Conservation (phyloP, 1,284 basidiomycete species). For the Taiwanofungus camphoratus region DNA sequence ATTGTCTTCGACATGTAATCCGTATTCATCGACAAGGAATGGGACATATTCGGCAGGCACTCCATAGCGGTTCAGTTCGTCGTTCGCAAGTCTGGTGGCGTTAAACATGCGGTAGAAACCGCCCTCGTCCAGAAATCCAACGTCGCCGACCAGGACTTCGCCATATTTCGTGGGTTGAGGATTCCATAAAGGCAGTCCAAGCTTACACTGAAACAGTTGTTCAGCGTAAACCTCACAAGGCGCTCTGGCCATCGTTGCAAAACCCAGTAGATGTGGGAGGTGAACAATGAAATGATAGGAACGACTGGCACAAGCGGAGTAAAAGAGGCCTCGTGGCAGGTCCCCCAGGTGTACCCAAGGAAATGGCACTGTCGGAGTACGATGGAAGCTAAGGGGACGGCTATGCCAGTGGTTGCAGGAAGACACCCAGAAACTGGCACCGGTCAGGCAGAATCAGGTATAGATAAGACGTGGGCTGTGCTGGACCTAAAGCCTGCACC, state of each 20-base stretch:
- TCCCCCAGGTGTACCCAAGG: no score
- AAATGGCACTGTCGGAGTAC: no score
- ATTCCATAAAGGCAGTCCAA: slow-evolving; percentile 19
- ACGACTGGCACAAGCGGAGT: no score
- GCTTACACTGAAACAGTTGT: slow-evolving; percentile 11
- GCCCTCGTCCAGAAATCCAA: slow-evolving; percentile 23
- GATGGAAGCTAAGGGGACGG: no score
- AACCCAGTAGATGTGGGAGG: no score
- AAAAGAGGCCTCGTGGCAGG: no score
- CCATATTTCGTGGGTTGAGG: slow-evolving; percentile 13
- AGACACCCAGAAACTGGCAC: no score
- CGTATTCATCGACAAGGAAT: background rate
- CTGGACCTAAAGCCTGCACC: no score
- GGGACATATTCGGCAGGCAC: slow-evolving; percentile 11
- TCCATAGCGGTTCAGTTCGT: slow-evolving; percentile 16
- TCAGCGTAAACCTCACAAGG: slow-evolving; percentile 14
- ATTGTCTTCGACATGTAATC: background rate
- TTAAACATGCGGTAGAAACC: slow-evolving; percentile 26
- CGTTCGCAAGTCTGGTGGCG: slow-evolving; percentile 13
- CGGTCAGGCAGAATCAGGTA: no score
- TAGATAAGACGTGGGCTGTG: no score
- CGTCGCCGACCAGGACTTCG: slow-evolving; percentile 23
- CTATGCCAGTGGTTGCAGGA: no score
- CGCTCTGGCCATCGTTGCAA: background rate
- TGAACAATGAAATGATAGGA: no score